A percentile compares a stretch with the other conserved stretches of the same genome.
These are phyloP conservation scores for Ceratonia siliqua DNA, from an alignment of 306 rosid species.

Conservation along the genomic window DNA sequence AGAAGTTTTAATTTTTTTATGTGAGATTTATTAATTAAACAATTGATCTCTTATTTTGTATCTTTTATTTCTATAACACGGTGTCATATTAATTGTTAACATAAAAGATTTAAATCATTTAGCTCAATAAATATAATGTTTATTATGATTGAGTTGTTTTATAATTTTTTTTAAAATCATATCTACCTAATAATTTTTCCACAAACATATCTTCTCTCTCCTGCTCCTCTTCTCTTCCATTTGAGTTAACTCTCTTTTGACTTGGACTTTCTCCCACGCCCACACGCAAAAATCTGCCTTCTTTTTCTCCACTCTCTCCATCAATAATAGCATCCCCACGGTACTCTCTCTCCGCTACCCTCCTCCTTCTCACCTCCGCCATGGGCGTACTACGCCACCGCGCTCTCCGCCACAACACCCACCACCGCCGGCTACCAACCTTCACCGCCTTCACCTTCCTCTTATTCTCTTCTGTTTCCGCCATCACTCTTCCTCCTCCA, in stretches of 20 bases:
- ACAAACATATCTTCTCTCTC: not conserved
- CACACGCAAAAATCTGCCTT: slow-evolving; percentile 43
- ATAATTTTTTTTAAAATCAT: no score
- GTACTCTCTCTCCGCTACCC: not conserved
- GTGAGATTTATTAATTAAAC: no score
- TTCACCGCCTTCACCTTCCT: slow-evolving; percentile 60
- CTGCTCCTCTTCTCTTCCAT: slow-evolving; percentile 1
- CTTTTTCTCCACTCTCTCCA: not conserved
- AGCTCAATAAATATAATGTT: no score
- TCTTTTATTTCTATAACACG: no score
- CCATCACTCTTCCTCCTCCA: slow-evolving; percentile 43
- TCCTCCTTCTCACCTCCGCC: slow-evolving; percentile 20
- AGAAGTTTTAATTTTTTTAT: no score
- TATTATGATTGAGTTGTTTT: no score
- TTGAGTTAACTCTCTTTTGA: slow-evolving; percentile 49
- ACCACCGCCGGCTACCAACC: slow-evolving; percentile 30
- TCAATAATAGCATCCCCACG: slow-evolving; percentile 9
- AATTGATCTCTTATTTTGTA: no score
- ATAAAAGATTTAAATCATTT: no score
- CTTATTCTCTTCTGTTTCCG: slow-evolving; percentile 49
- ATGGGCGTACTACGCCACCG: slow-evolving; percentile 58
- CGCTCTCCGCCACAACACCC: slow-evolving; percentile 21
- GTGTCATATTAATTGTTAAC: no score
- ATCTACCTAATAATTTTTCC: no score
- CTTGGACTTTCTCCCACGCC: slow-evolving; percentile 40